phyloP scores from a whole-genome alignment of 345 rosid genomes.

The Noccaea caerulescens region DNA sequence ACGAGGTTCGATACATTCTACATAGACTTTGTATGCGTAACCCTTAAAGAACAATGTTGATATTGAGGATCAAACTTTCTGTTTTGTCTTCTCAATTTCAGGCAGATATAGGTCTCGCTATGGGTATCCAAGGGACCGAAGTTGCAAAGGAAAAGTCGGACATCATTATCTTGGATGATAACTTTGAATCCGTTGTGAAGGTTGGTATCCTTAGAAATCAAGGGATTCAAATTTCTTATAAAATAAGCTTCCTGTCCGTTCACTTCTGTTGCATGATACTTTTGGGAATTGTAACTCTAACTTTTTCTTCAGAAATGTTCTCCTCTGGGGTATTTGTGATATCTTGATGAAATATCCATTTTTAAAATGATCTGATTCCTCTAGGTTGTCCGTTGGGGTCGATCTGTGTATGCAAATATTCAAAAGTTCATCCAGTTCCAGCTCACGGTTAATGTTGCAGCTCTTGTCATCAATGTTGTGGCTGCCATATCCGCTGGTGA shows the following conservation, averaged over 20 bases:
- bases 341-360: slow-evolving; percentile 1
- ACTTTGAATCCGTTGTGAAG: slow-evolving; percentile 96
- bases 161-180: slow-evolving; percentile 91
- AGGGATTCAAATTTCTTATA: background rate
- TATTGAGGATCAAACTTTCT: slow-evolving; percentile 9
- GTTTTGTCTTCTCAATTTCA: slow-evolving; percentile 42
- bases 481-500: slow-evolving; percentile 94
- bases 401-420: slow-evolving; percentile 97
- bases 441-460: slow-evolving; percentile 95
- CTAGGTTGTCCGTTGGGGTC: slow-evolving; percentile 98
- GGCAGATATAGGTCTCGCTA: slow-evolving; percentile 98
- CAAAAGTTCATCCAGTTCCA: slow-evolving; percentile 99
- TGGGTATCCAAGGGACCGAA: slow-evolving; percentile 99
- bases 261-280: slow-evolving; percentile 1
- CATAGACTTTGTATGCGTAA: background rate
- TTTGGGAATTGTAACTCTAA: background rate
- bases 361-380: slow-evolving; percentile 24
- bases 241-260: background rate
- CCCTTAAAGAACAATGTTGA: slow-evolving; percentile 3
- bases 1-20: slow-evolving; percentile 59
- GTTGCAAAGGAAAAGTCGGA: slow-evolving; percentile 99
- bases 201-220: slow-evolving; percentile 38
- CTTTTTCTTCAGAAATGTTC: background rate
- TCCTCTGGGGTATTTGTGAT: background rate
- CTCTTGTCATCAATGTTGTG: slow-evolving; percentile 88